A percentile compares a stretch with the other conserved stretches of the same genome.
Conservation (phyloP, 257 asterid genomes). For the Echites panduratus region DNA sequence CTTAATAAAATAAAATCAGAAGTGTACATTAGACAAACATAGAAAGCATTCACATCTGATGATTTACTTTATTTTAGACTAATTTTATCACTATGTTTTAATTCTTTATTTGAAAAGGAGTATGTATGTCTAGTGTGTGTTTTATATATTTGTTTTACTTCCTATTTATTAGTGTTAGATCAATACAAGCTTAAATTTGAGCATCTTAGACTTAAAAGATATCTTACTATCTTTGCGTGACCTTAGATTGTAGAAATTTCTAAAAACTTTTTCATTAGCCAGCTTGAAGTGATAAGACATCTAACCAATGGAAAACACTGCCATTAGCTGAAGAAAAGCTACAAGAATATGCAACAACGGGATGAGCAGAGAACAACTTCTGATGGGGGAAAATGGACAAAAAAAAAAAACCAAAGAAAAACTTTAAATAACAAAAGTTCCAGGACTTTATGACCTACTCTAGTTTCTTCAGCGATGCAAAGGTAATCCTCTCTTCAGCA, state of each 20-base stretch:
- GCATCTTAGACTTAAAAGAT: background rate
- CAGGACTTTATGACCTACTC: slow-evolving; percentile 42
- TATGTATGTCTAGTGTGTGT: background rate
- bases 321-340: background rate
- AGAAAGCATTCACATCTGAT: background rate
- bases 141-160: background rate
- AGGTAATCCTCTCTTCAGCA: slow-evolving; percentile 50
- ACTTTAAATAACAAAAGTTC: slow-evolving; percentile 3
- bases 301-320: background rate
- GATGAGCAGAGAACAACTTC: background rate
- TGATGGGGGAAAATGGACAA: background rate
- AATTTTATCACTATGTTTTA: background rate
- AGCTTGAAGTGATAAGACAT: background rate
- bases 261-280: background rate
- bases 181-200: background rate
- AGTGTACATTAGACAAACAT: background rate
- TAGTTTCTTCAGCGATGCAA: slow-evolving; percentile 63
- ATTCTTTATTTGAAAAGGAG: background rate
- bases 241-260: background rate
- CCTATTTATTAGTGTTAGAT: background rate
- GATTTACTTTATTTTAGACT: background rate
- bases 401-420: background rate
- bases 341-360: background rate
- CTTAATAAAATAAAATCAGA: background rate
- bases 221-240: background rate